Percentiles rank a stretch among this genome's conserved stretches.
These are phyloP conservation scores for Ceriops zippeliana DNA, from an alignment of 345 rosid species.

Conservation along the genomic window DNA sequence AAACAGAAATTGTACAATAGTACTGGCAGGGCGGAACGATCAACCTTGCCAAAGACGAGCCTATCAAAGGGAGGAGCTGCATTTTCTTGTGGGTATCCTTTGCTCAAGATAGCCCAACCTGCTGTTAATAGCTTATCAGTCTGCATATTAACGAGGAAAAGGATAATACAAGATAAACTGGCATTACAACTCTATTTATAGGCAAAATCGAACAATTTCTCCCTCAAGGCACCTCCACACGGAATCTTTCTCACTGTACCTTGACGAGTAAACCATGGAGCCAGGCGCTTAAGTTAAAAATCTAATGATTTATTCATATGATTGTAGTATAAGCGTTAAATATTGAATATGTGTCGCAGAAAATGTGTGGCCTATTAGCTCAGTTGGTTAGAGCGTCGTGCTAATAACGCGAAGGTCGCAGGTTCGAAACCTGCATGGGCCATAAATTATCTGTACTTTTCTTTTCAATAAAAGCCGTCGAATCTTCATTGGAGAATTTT, in stretches of 20 bases:
- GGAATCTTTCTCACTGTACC: constrained; percentile 65
- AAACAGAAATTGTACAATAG: neutral
- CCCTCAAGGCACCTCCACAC: constrained; percentile 57
- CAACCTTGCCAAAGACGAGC: constrained; percentile 74
- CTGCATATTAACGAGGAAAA: constrained; percentile 9
- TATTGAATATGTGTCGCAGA: too few relatives aligned
- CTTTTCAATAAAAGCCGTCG: too few relatives aligned
- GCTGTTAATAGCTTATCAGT: constrained; percentile 40
- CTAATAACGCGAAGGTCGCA: constrained; percentile 88
- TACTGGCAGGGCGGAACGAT: neutral
- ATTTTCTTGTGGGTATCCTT: constrained; percentile 70
- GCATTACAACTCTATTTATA: constrained; percentile 50
- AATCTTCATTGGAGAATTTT: too few relatives aligned
- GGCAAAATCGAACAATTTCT: constrained; percentile 64
- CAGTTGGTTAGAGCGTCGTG: constrained; percentile 36
- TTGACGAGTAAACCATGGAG: constrained; percentile 28
- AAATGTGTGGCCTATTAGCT: constrained; percentile 49
- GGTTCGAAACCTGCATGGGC: constrained; percentile 58
- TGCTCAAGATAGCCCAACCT: constrained; percentile 62
- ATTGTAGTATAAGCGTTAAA: too few relatives aligned
- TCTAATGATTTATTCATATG: neutral
- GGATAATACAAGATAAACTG: neutral
- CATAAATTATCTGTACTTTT: constrained; percentile 13
- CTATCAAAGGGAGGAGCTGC: constrained; percentile 79
- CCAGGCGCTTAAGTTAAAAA: neutral